Evolutionary conservation across 108 stramenopile genomes (phyloP).

Genomic region (Cyclotella sp.): DNA sequence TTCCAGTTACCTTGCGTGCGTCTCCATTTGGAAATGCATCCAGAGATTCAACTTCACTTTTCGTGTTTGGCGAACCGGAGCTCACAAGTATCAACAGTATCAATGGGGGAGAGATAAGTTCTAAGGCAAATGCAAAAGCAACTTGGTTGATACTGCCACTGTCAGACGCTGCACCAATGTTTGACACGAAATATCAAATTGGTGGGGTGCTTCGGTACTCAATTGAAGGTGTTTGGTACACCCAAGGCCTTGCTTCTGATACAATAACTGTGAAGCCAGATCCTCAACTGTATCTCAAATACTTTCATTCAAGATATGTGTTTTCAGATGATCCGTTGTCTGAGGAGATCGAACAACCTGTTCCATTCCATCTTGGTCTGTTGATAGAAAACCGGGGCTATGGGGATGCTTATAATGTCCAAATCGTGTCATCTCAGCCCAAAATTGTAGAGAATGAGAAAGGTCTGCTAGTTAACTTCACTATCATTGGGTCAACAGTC

Average conservation of each 20-base stretch:
- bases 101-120: constrained; percentile 22
- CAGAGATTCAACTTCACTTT: constrained; percentile 31
- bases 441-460: constrained; percentile 45
- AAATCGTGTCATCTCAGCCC: constrained; percentile 35
- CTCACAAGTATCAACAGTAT: constrained; percentile 23
- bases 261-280: constrained; percentile 41
- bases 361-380: constrained; percentile 36
- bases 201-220: constrained; percentile 35
- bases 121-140: constrained; percentile 12
- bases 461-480: constrained; percentile 37
- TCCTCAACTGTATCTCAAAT: constrained; percentile 43
- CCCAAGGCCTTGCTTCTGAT: constrained; percentile 26
- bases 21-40: constrained; percentile 38
- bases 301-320: constrained; percentile 38
- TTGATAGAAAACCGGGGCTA: constrained; percentile 45
- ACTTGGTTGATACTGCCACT: constrained; percentile 47
- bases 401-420: constrained; percentile 31
- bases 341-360: constrained; percentile 12
- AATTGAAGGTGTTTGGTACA: constrained; percentile 34
- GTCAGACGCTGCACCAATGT: constrained; percentile 40
- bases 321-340: constrained; percentile 43
- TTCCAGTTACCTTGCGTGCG: constrained; percentile 20
- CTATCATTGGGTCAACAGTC: constrained; percentile 32
- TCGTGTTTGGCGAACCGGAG: constrained; percentile 31
- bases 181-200: constrained; percentile 40